Base-by-base conservation (phyloP, 164 flowering plant genomes). In the Kingdonia uniflora region DNA sequence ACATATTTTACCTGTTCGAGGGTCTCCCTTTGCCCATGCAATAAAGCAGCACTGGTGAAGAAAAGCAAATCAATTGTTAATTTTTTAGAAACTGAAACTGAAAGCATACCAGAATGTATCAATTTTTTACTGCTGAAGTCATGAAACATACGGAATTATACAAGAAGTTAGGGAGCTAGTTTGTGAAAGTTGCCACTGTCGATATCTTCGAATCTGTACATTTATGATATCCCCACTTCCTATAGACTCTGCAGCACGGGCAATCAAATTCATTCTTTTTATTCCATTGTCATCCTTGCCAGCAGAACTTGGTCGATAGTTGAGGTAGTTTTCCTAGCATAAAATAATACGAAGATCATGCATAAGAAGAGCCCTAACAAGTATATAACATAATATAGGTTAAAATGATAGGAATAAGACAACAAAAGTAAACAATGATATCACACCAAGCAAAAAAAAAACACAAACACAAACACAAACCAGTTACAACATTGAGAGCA, bases 241-340 rank as follows among this genome's bases (percentile, higher is more conserved):
- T 60, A 94, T 89, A 56, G 97, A 94, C 58, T 94, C 99, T 14
- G 99, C 95, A 65, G 99, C 87, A 57, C 81, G 95, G 37, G 97
- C 99, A 69, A 89, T 62, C 61, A 80, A 66, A 57, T 56, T 76
- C 91, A 94, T 73, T 26, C 95, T 74, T 68, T 81, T 82, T 23
- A 83, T 22, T 42, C 87, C 97, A 65, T 63, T 65, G 24, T 88
- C 95, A 72, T 94, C 95, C 66, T 78, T 86, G 11, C 84, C 80
- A 57, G 54, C 71, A 40, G 74, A 66, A 70, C 76, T 86, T 44
- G 99, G 97, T 62, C 80, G 74, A 64, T 82, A 94, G 57, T 89
- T 94, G 39, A 94, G 59, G 63, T 89, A 94, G 54, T 94, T 89
- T 71, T 94, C 97, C 99, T 94, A 81, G 55, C 51, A 72, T 20